Base-by-base conservation (phyloP, 805 yeast species). In the Grigorovia yakushimaensis region DNA sequence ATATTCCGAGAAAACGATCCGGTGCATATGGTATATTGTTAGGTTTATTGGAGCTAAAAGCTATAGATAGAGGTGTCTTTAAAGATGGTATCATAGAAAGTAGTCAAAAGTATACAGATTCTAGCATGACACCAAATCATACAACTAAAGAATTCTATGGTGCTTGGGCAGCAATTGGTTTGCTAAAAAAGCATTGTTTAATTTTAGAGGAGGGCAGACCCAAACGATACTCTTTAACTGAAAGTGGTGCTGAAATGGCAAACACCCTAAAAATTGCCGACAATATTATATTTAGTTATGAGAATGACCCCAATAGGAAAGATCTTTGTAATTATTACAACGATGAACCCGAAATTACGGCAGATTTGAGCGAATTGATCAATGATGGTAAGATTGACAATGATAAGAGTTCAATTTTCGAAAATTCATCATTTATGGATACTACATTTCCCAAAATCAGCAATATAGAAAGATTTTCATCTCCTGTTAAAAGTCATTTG, bases 21-120 rank as follows among this genome's bases (percentile, higher is more conserved):
- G 96, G 96, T 1, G 94, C 85, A 0, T 89, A 85, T 67, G 95
- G 93, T 0, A 83, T 88, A 8, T 56, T 88, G 18, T 51, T 87
- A 18, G 81, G 81, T 0, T 64, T 88, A 3, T 66, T 71, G 44
- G 69, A 76, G 41, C 47, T 58, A 23, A 88, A 81, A 55, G 61
- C 65, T 4, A 55, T 63, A 1, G 62, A 72, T 19, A 57, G 62
- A n/a, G 95, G 96, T 0, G 57, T 85, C 55, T 72, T 81, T 4
- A 83, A 78, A 57, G 77, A 76, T 10, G 82, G 78, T 37, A 73
- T 88, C 5, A 67, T 76, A 2, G 57, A 70, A 9, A 55, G 61
- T 17, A 95, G 85, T 0, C 61, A 76, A 1, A 73, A 71, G 8
- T 81, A 68, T 57, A 77, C 83, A 47, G 79, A 78, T 47, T 61